phyloP scores from a whole-genome alignment of 2,329 filamentous ascomycete species.

The Trichoderma oligosporum region DNA sequence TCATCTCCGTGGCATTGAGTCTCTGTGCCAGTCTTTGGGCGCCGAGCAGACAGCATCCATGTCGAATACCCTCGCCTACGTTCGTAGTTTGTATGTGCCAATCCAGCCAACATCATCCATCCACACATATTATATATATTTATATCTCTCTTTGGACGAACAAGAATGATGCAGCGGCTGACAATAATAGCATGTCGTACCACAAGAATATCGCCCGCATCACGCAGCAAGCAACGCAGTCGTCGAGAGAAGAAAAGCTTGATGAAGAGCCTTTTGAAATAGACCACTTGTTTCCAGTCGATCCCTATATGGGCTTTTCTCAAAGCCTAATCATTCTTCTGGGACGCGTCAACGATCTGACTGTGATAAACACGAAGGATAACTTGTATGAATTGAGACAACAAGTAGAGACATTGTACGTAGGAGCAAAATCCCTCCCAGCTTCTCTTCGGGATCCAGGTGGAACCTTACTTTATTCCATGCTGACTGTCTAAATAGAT shows the following conservation, averaged over 20 bases:
- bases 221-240: neutral
- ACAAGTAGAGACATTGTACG: conserved; percentile 2
- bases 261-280: conserved; percentile 2
- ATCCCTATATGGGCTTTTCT: conserved; percentile 14
- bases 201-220: conserved; percentile 14
- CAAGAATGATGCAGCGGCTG: neutral
- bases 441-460: no score
- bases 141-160: neutral
- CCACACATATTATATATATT: no score
- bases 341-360: neutral
- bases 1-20: conserved; percentile 13
- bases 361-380: neutral
- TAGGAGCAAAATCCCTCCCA: neutral
- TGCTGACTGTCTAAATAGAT: conserved; percentile 1
- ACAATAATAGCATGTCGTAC: conserved; percentile 8
- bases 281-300: neutral
- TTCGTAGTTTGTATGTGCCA: conserved; percentile 11
- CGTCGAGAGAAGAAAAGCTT: neutral
- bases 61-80: conserved; percentile 3
- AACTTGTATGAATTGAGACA: neutral
- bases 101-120: neutral
- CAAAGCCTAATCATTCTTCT: conserved; percentile 15
- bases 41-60: conserved; percentile 6
- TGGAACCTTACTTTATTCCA: no score
- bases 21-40: conserved; percentile 1